phyloP scores from a whole-genome alignment of 176 grass and related monocot species.

The Eragrostis curvula region DNA sequence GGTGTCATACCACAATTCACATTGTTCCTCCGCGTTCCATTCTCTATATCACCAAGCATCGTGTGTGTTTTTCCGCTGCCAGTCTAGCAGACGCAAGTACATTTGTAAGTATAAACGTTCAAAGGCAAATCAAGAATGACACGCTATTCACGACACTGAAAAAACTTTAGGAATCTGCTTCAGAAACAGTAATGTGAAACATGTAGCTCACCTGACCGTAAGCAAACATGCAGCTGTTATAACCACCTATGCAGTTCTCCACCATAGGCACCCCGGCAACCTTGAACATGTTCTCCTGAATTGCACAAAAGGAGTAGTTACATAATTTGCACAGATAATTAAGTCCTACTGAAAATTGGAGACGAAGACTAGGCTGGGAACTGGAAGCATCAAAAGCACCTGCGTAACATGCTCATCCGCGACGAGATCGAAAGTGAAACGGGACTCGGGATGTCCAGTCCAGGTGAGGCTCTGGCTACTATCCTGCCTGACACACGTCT shows the following conservation, averaged over 20 bases:
- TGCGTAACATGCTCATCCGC: constrained; percentile 93
- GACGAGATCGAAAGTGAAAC: constrained; percentile 95
- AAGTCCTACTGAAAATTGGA: not conserved
- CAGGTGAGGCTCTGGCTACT: constrained; percentile 79
- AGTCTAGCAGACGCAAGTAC: constrained; percentile 59
- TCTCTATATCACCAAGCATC: constrained; percentile 97
- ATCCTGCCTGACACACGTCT: constrained; percentile 78
- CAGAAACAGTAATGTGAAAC: not conserved
- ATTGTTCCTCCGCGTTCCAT: constrained; percentile 90
- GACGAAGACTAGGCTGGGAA: not conserved
- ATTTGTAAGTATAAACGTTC: constrained; percentile 2
- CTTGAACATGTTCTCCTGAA: constrained; percentile 87
- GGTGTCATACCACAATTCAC: constrained; percentile 95
- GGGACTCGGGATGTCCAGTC: constrained; percentile 83
- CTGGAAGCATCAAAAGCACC: constrained; percentile 41
- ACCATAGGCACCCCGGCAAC: constrained; percentile 96
- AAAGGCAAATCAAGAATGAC: not conserved
- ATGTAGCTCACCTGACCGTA: constrained; percentile 81
- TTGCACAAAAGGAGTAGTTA: not conserved
- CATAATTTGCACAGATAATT: not conserved
- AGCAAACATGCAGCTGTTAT: constrained; percentile 99
- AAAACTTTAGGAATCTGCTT: not conserved
- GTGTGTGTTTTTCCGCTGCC: constrained; percentile 98
- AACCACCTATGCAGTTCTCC: constrained; percentile 90
- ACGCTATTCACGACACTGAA: not conserved